These are phyloP conservation scores for Leccinum proximum DNA, from an alignment of 1,284 basidiomycete genomes.

Conservation along the genomic window DNA sequence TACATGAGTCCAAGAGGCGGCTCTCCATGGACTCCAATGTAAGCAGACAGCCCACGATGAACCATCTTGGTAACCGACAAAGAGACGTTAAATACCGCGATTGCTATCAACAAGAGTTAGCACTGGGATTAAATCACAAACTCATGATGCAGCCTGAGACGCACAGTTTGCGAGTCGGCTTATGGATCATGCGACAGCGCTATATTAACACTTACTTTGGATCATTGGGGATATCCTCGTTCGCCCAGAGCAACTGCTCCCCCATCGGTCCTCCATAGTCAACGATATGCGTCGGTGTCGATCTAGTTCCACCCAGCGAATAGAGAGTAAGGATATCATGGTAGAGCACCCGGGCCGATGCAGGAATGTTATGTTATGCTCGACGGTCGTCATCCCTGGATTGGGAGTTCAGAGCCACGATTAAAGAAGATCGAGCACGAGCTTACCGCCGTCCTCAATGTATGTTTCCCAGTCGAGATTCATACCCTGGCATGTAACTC, in stretches of 20 bases:
- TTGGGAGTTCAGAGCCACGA: conserved; percentile 8
- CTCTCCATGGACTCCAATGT: conserved; percentile 75
- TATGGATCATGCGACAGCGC: too few relatives aligned
- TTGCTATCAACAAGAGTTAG: conserved; percentile 40
- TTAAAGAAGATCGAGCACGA: neutral
- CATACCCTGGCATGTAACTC: conserved; percentile 45
- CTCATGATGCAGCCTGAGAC: conserved; percentile 18
- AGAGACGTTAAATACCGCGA: conserved; percentile 65
- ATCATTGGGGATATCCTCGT: conserved; percentile 59
- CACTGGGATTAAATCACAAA: neutral
- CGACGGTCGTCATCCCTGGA: conserved; percentile 75
- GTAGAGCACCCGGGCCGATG: conserved; percentile 48
- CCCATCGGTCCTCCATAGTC: conserved; percentile 68
- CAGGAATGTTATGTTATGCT: conserved; percentile 64
- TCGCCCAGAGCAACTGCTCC: conserved; percentile 68
- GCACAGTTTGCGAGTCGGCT: conserved; percentile 40
- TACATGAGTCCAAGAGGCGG: conserved; percentile 71
- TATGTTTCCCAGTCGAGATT: conserved; percentile 77
- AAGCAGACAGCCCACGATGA: conserved; percentile 50
- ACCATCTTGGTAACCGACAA: conserved; percentile 65
- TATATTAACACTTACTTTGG: conserved; percentile 44
- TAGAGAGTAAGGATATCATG: conserved; percentile 65
- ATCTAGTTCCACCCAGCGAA: conserved; percentile 63
- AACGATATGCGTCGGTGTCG: conserved; percentile 71
- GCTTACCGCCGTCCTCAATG: conserved; percentile 65